A percentile compares a stretch with the other conserved stretches of the same genome.
Evolutionary conservation across 169 alveolate genomes (phyloP).

Genomic region (Eimeria zaria): DNA sequence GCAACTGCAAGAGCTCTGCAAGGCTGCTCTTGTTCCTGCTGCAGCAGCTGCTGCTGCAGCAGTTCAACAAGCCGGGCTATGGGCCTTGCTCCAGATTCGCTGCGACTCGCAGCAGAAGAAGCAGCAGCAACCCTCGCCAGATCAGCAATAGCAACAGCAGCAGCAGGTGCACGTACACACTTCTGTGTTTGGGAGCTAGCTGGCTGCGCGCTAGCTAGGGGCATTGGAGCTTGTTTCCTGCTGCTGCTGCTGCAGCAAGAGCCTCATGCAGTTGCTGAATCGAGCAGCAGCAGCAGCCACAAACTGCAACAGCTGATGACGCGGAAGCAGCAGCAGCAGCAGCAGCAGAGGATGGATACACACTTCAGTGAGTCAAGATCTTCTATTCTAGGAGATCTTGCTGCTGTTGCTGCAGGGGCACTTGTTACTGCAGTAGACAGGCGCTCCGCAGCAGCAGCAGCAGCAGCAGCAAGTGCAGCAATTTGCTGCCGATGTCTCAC

Average conservation of each 20-base stretch:
- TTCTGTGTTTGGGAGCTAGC: slow-evolving; percentile 23
- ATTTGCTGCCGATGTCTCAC: slow-evolving; percentile 40
- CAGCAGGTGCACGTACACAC: not conserved
- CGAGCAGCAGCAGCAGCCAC: slow-evolving; percentile 39
- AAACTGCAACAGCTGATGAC: slow-evolving; percentile 54
- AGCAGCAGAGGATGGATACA: slow-evolving; percentile 40
- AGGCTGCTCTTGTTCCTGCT: slow-evolving; percentile 1
- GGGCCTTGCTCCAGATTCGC: slow-evolving; percentile 20
- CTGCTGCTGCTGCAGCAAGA: slow-evolving; percentile 65
- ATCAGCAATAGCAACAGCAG: not conserved
- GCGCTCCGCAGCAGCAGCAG: slow-evolving; percentile 51
- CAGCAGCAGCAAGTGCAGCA: slow-evolving; percentile 51
- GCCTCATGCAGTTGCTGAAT: not conserved
- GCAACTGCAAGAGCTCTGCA: slow-evolving; percentile 11
- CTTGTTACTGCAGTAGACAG: slow-evolving; percentile 2
- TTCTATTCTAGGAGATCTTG: slow-evolving; percentile 16
- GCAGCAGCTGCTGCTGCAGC: slow-evolving; percentile 34
- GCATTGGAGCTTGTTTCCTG: slow-evolving; percentile 43
- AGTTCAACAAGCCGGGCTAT: not conserved
- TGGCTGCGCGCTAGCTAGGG: slow-evolving; percentile 20
- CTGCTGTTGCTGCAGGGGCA: slow-evolving; percentile 31
- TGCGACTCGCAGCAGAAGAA: slow-evolving; percentile 45
- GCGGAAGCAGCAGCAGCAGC: slow-evolving; percentile 38
- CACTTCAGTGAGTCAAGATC: slow-evolving; percentile 15
- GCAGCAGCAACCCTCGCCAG: not conserved